A percentile compares a stretch with the other conserved stretches of the same genome.
These are phyloP conservation scores for Aureobasidium sp. DNA, from an alignment of 2,329 filamentous ascomycete species.

Conservation along the genomic window DNA sequence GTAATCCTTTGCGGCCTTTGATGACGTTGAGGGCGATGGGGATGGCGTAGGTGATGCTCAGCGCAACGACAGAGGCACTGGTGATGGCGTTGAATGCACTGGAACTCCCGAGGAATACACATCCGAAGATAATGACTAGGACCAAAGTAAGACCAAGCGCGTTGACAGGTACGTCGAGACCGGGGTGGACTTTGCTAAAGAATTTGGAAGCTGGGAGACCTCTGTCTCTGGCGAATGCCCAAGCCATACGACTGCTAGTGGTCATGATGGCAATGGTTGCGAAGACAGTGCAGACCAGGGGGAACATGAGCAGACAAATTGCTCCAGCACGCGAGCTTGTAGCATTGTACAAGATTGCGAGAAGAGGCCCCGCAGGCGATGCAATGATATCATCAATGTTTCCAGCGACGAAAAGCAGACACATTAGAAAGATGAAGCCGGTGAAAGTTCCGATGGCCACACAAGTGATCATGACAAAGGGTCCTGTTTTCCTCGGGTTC, in stretches of 20 bases:
- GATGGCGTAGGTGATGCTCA: slow-evolving; percentile 79
- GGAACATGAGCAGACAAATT: slow-evolving; percentile 40
- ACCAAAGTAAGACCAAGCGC: slow-evolving; percentile 35
- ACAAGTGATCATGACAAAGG: slow-evolving; percentile 41
- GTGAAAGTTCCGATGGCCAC: slow-evolving; percentile 39
- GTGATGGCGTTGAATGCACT: slow-evolving; percentile 42
- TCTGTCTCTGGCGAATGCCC: slow-evolving; percentile 39
- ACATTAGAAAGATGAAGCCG: slow-evolving; percentile 40
- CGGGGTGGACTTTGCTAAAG: slow-evolving; percentile 38
- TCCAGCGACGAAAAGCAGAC: slow-evolving; percentile 41
- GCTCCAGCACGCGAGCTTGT: slow-evolving; percentile 38
- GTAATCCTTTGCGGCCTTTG: slow-evolving; percentile 71
- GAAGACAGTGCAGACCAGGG: slow-evolving; percentile 38
- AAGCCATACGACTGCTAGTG: slow-evolving; percentile 41
- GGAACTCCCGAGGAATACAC: slow-evolving; percentile 40
- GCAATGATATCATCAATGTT: slow-evolving; percentile 34
- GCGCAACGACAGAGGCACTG: slow-evolving; percentile 68
- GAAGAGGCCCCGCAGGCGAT: slow-evolving; percentile 36
- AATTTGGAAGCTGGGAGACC: slow-evolving; percentile 38
- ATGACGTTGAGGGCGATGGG: slow-evolving; percentile 76
- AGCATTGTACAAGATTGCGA: slow-evolving; percentile 38
- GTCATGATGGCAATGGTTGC: slow-evolving; percentile 40
- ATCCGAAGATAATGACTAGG: slow-evolving; percentile 38
- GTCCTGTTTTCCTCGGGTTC: slow-evolving; percentile 37
- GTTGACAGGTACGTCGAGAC: slow-evolving; percentile 38